Percentiles rank a stretch among this genome's conserved stretches.
Conservation (phyloP, 148 eudicot genomes). For the Spergularia bocconei region DNA sequence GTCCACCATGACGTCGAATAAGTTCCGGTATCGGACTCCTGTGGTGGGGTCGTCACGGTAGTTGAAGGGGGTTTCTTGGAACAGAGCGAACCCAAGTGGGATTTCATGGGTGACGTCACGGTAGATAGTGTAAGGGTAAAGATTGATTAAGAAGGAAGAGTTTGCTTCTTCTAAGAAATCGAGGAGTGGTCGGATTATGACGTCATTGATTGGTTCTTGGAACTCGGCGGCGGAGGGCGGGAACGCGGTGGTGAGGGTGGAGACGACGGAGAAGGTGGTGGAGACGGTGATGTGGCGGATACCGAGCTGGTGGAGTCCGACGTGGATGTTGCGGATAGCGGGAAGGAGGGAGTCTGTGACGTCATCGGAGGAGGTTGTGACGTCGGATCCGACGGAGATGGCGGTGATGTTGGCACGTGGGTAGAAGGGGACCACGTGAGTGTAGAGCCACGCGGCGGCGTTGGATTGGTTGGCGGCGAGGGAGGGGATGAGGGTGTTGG, state of each 20-base stretch:
- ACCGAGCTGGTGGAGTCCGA: conserved; percentile 45
- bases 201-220: conserved; percentile 33
- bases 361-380: conserved; percentile 24
- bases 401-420: conserved; percentile 65
- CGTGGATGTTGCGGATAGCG: conserved; percentile 57
- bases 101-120: conserved; percentile 35
- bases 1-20: conserved; percentile 80
- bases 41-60: conserved; percentile 73
- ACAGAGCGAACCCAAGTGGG: conserved; percentile 65
- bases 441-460: conserved; percentile 52
- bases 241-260: conserved; percentile 42
- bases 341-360: conserved; percentile 42
- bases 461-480: conserved; percentile 60
- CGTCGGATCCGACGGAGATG: conserved; percentile 59
- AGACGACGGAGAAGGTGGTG: conserved; percentile 58
- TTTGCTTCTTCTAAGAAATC: conserved; percentile 57
- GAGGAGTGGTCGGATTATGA: conserved; percentile 53
- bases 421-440: conserved; percentile 75
- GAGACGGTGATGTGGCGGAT: conserved; percentile 55
- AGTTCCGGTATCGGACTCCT: conserved; percentile 73
- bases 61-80: conserved; percentile 47
- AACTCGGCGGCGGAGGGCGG: conserved; percentile 84
- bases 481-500: conserved; percentile 52
- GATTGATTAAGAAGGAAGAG: conserved; percentile 54
- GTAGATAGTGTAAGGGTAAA: conserved; percentile 59